A percentile compares a stretch with the other conserved stretches of the same genome.
Evolutionary conservation across 352 stramenopile species (phyloP).

Genomic region (Globisporangium orthogonon): DNA sequence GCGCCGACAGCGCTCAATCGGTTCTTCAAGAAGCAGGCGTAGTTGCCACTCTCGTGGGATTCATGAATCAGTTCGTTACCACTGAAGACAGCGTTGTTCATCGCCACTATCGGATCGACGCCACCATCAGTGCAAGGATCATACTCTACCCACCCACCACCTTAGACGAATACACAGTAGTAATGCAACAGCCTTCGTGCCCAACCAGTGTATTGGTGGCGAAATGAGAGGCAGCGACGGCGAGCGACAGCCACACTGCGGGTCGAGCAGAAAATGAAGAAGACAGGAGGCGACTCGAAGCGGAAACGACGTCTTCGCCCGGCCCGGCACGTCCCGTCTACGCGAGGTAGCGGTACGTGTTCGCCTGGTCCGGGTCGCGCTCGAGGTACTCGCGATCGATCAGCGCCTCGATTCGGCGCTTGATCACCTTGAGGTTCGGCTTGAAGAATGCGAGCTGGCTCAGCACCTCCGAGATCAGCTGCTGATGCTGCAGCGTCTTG

Average conservation of each 20-base stretch:
- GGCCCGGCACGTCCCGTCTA: slow-evolving; percentile 25
- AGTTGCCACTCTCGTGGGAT: background rate
- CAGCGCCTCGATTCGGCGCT: slow-evolving; percentile 96
- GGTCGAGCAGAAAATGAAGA: background rate
- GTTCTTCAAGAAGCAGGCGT: slow-evolving; percentile 83
- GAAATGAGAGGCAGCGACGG: background rate
- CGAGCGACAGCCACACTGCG: background rate
- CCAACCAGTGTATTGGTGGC: background rate
- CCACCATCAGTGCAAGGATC: background rate
- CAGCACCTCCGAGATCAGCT: slow-evolving; percentile 98
- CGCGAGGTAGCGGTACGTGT: slow-evolving; percentile 95
- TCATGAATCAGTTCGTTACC: too few relatives aligned
- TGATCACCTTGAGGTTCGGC: slow-evolving; percentile 96
- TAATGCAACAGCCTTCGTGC: background rate
- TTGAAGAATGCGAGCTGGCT: slow-evolving; percentile 98
- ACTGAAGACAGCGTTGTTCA: background rate
- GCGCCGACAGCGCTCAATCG: slow-evolving; percentile 77
- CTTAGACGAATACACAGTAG: background rate
- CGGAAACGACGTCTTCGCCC: background rate
- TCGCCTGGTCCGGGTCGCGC: slow-evolving; percentile 91
- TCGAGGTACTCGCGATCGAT: slow-evolving; percentile 99
- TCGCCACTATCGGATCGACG: background rate
- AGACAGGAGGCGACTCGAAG: background rate
- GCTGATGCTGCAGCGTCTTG: slow-evolving; percentile 96
- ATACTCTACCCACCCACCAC: background rate